Evolutionary conservation across 2,329 filamentous ascomycete species (phyloP), one percentile per base, ranked within the genome.

Genomic region (Diaporthe sp.): DNA sequence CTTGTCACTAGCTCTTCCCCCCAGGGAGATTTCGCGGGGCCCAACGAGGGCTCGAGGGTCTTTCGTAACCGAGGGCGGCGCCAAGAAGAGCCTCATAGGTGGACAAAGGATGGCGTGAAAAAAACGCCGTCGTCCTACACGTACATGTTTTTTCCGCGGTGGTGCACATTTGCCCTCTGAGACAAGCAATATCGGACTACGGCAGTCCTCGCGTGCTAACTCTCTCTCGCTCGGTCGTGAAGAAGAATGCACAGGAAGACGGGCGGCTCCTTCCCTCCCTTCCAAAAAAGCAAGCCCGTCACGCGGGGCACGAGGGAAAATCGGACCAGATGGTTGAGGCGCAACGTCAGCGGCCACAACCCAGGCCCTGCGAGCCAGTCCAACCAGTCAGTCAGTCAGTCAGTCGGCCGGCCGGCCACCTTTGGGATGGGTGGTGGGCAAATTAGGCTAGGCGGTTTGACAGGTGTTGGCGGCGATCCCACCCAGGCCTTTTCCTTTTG

Each of bases 281-380:
- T 4, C n/a, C 8, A 55, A 69, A 39, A 69, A 69, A 69, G 65
- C 65, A 69, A 69, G 31, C 34, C 65, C 37, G 65, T 69, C 65
- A 68, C 65, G 65, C 65, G 65, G 62, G 22, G 46, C 44, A 37
- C 62, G 62, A 68, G 46, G 44, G 19, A 17, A 67, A 53, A 68
- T 53, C 65, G 39, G 62, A 67, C 44, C 44, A 51, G 62, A 19
- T 37, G 62, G 62, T 37, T 53, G 62, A 51, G 62, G 46, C 46
- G 62, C 44, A 37, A 39, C 15, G 46, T 68, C 62, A 53, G 62
- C 44, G 19, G 12, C 42, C 44, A 67, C n/a, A 31, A 28, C 17
- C 17, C 31, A n/a, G 44, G 28, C 19, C 17, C 17, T 22, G 39
- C 17, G 61, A 28, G 37, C 59, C 42, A 65, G 55, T n/a, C 42